Percentiles rank a stretch among this genome's conserved stretches.
Evolutionary conservation across 164 flowering plant genomes (phyloP).

Genomic region (Magnolia sinica): DNA sequence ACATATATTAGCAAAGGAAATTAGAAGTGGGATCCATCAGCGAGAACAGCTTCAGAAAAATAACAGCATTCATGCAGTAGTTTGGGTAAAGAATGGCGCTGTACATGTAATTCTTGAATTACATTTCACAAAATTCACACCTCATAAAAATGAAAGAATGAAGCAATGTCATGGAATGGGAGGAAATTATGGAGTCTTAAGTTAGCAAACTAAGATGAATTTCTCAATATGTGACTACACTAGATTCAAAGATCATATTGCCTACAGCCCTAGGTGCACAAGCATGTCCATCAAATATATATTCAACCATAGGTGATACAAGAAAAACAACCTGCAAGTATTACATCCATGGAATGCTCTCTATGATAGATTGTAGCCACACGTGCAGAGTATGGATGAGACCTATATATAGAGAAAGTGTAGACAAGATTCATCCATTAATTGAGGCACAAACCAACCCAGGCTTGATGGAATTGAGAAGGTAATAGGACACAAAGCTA

Average conservation of each 20-base stretch:
- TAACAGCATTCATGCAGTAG: neutral
- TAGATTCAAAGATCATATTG: neutral
- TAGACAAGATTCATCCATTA: no score
- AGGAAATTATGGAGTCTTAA: neutral
- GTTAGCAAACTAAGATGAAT: no score
- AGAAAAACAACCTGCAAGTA: neutral
- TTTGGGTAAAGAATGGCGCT: neutral
- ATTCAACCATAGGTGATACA: neutral
- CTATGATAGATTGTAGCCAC: no score
- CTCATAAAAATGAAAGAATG: neutral
- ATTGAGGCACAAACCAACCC: no score
- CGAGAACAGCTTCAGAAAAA: neutral
- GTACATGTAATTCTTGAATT: neutral
- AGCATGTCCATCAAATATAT: neutral
- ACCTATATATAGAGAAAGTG: no score
- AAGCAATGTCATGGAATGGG: neutral
- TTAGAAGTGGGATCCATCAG: neutral
- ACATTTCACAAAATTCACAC: neutral
- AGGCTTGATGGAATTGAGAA: no score
- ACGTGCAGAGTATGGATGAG: no score
- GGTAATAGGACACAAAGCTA: no score
- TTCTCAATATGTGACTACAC: no score
- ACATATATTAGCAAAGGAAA: neutral
- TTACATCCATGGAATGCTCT: no score
- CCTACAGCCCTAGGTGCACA: neutral